Evolutionary conservation across 352 stramenopile genomes (phyloP).

Genomic region (Pythium utonaiense): DNA sequence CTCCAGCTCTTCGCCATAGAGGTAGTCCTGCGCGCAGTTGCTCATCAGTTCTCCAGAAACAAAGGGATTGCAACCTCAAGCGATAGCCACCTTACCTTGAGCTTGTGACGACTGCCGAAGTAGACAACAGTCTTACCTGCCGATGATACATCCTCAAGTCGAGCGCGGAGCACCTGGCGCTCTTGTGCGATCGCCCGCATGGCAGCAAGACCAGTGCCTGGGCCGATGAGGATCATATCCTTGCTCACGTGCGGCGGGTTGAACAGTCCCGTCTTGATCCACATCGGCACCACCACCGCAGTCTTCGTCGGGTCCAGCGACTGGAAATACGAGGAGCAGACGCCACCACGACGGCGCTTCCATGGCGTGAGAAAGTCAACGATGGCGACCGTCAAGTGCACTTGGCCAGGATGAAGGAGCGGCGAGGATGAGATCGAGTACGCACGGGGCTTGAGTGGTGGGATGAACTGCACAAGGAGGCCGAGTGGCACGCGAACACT

Average conservation of each 20-base stretch:
- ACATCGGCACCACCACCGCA: conserved; percentile 55
- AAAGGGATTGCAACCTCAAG: too few species aligned
- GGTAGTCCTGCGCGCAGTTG: conserved; percentile 63
- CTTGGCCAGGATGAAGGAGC: conserved; percentile 43
- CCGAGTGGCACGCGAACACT: conserved; percentile 64
- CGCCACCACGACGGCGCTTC: conserved; percentile 74
- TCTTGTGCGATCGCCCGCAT: conserved; percentile 90
- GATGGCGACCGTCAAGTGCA: conserved; percentile 85
- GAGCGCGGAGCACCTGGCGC: conserved; percentile 46
- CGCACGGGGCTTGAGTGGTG: conserved; percentile 76
- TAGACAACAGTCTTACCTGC: conserved; percentile 58
- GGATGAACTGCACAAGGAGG: conserved; percentile 83
- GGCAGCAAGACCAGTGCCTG: conserved; percentile 87
- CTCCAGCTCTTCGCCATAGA: conserved; percentile 81
- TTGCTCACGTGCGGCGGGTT: conserved; percentile 37
- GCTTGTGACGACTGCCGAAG: conserved; percentile 86
- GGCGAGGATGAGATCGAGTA: conserved; percentile 92
- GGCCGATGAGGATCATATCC: conserved; percentile 86
- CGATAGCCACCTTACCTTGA: conserved; percentile 40
- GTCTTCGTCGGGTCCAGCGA: conserved; percentile 44
- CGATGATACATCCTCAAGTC: conserved; percentile 2
- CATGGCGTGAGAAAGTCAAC: conserved; percentile 90
- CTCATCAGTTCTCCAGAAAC: not conserved
- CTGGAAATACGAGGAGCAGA: conserved; percentile 83
- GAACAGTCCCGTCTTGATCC: conserved; percentile 87